Base-by-base conservation (phyloP, 768 basidiomycete species). In the Boletus barrowsii region DNA sequence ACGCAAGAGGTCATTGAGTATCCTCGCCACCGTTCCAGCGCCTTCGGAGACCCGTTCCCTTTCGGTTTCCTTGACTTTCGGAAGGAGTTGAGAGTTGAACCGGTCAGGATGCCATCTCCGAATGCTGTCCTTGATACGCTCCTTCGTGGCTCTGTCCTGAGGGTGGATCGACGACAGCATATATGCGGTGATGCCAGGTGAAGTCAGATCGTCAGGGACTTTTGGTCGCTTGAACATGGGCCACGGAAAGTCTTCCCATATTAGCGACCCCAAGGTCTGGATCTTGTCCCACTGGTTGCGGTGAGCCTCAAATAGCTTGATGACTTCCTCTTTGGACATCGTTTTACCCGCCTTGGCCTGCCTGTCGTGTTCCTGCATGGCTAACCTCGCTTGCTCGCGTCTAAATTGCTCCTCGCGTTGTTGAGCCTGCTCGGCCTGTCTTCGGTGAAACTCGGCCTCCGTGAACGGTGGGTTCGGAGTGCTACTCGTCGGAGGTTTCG, bases 81-180 rank as follows among this genome's bases (percentile, higher is more conserved):
- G 72, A 64, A 91, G 67, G 49, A 81, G 72, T 67, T 86, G 83
- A 35, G 82, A 83, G 59, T 90, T 86, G 63, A 92, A 91, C 33
- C 87, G 82, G 70, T 92, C 90, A 5, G 90, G 89, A 69, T 92
- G 89, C 89, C 88, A 92, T 58, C 78, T 73, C 68, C 81, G 79
- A 61, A 92, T 78, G 50, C 84, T 82, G 56, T 90, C 88, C 73
- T 83, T 88, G 58, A 90, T 76, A 14, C 87, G 82, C 61, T 90
- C 89, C 72, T 87, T 88, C 47, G 75, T 62, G 44, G 73, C 73
- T 68, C 79, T 82, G 47, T 75, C 59, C 62, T 76, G 79, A 1
- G 84, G 81, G 57, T 82, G 79, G 53, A 79, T 67, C 11, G 79
- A 73, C 15, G 83, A 83, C 52, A 81, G 72, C 62, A 90, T 76